Conservation (phyloP, 2,329 filamentous ascomycete species). For the Nothomitra cinnamomea region DNA sequence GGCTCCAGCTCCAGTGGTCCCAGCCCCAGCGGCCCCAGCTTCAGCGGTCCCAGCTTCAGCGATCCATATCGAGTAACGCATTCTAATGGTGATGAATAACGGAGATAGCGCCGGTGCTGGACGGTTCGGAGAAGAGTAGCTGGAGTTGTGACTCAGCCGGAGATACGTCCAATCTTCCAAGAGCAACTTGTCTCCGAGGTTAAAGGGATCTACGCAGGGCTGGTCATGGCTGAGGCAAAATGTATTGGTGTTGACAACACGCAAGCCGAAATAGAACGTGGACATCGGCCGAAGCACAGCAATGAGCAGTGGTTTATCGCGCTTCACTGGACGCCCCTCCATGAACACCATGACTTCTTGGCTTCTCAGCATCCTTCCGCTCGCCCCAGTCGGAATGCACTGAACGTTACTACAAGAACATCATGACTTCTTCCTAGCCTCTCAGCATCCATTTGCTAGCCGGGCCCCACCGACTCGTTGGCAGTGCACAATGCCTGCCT, state of each 20-base stretch:
- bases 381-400: no score
- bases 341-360: no score
- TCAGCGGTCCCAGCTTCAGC: neutral
- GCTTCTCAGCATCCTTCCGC: no score
- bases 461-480: conserved; percentile 46
- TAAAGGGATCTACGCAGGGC: conserved; percentile 63
- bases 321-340: conserved; percentile 60
- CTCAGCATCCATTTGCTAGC: conserved; percentile 66
- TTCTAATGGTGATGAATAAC: neutral
- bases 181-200: conserved; percentile 69
- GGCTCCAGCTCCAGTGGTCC: neutral
- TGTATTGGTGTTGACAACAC: conserved; percentile 68
- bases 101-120: no score
- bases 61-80: neutral
- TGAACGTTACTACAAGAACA: no score
- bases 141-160: conserved; percentile 32
- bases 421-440: conserved; percentile 73
- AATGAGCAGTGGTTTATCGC: conserved; percentile 69
- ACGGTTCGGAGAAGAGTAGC: no score
- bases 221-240: conserved; percentile 75
- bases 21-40: no score
- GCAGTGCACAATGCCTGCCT: conserved; percentile 75
- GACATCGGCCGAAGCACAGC: conserved; percentile 26
- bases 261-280: conserved; percentile 30
- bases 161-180: conserved; percentile 53